Percentiles rank a stretch among this genome's conserved stretches.
Conservation (phyloP, 208 protist species). For the Leishmania mexicana region DNA sequence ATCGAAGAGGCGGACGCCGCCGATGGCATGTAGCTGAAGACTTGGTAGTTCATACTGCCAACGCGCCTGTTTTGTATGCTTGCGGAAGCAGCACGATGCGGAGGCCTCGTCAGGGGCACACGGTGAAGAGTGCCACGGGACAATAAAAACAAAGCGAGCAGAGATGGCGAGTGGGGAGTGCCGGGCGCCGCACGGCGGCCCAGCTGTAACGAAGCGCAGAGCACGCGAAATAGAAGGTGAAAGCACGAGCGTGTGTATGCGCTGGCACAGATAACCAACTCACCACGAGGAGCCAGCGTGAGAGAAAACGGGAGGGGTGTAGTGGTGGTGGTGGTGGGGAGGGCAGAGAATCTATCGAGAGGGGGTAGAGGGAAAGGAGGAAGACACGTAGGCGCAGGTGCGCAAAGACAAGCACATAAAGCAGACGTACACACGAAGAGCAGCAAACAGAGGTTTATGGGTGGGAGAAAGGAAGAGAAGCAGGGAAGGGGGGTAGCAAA, state of each 20-base stretch:
- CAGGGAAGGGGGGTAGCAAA: neutral
- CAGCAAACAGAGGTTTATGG: neutral
- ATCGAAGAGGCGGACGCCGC: neutral
- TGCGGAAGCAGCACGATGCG: neutral
- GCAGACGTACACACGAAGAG: neutral
- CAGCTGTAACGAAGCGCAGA: neutral
- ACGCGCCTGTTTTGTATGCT: neutral
- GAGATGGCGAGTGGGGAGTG: neutral
- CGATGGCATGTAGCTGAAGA: conserved; percentile 37
- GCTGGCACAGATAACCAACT: neutral
- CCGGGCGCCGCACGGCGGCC: neutral
- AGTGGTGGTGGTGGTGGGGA: neutral
- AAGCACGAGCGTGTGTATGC: neutral
- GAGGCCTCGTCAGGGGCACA: neutral
- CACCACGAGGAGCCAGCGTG: neutral
- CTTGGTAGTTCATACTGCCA: conserved; percentile 42
- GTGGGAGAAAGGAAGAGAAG: neutral
- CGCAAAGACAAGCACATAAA: neutral
- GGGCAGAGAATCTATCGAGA: neutral
- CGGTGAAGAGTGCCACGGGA: neutral
- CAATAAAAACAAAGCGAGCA: neutral
- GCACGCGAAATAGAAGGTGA: neutral
- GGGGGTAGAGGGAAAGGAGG: neutral
- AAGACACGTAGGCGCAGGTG: neutral
- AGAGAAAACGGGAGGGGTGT: neutral